Evolutionary conservation across 2,329 filamentous ascomycete genomes (phyloP), one percentile per base, ranked within the genome.

Genomic region (Leptographium lundbergii): DNA sequence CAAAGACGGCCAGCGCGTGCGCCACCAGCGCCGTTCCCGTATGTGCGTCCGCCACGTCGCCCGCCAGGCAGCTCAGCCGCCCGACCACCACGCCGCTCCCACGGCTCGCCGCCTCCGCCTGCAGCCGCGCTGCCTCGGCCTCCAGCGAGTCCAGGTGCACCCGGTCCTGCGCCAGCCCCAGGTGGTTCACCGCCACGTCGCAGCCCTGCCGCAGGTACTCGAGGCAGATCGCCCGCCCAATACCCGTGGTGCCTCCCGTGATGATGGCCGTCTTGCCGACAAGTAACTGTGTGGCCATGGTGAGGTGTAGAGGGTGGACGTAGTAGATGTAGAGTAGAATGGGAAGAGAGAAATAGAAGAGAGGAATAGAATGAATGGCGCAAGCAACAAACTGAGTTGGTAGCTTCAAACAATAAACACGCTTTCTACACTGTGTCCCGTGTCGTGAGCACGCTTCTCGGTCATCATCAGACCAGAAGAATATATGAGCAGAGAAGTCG

Each of bases 211-310:
- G 77, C 57, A 92, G 75, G 70, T 89, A 95, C 66, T 85, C 86
- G 56, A 95, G 79, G 50, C 87, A 85, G 63, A 95, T 95, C 65
- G 90, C 91, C 64, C 88, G 82, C 57, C 91, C 91, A 66, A 95
- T 95, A 59, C 90, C 90, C 1, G 89, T 95, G 4, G 87, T 86
- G 60, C 88, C 90, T 63, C 91, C 90, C 0, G 90, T 95, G 67
- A 96, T 90, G 69, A 90, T 87, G 72, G 89, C 89, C 14, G 85
- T 86, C 72, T 95, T 95, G 70, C 81, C 83, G 58, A 74, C 69
- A 60, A 95, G 82, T 65, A 94, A 79, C 64, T 76, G 67, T 52
- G 68, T 45, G 4, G 54, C 53, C 58, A 56, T 52, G 45, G 22
- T n/a, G n/a, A n/a, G n/a, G n/a, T n/a, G n/a, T n/a, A 48, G 9